A percentile compares a stretch with the other conserved stretches of the same genome.
These are phyloP conservation scores for Alternaria triticimaculans DNA, from an alignment of 2,329 filamentous ascomycete species.

Conservation along the genomic window DNA sequence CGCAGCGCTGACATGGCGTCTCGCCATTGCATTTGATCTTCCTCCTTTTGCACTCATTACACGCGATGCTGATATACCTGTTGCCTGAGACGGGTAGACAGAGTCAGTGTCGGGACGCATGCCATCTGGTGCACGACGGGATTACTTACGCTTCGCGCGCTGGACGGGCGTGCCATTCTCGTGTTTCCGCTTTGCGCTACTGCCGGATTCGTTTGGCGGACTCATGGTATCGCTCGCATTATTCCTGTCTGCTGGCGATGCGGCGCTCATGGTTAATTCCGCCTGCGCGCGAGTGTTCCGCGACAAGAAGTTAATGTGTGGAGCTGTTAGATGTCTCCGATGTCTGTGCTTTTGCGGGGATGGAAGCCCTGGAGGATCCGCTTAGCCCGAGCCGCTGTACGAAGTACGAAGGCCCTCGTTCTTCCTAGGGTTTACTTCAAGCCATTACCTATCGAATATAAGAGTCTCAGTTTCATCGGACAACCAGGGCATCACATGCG, in stretches of 20 bases:
- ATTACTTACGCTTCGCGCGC: conserved; percentile 60
- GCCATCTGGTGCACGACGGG: background rate
- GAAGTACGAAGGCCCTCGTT: background rate
- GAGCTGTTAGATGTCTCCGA: conserved; percentile 14
- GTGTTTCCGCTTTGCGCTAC: conserved; percentile 51
- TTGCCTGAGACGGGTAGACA: background rate
- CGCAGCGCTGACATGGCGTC: conserved; percentile 69
- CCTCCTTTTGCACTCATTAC: conserved; percentile 70
- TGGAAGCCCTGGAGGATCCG: background rate
- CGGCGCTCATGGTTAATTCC: conserved; percentile 20
- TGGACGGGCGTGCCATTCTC: conserved; percentile 52
- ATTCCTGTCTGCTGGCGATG: conserved; percentile 19
- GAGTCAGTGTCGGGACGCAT: background rate
- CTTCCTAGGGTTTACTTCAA: background rate
- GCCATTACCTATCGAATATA: background rate
- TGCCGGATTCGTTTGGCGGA: conserved; percentile 33
- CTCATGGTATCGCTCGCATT: conserved; percentile 46
- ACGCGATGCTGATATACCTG: conserved; percentile 71
- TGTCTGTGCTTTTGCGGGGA: conserved; percentile 13
- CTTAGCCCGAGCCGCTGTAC: background rate
- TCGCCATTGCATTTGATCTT: conserved; percentile 75
- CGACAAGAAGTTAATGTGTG: conserved; percentile 10
- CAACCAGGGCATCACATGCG: background rate
- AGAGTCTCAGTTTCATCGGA: background rate
- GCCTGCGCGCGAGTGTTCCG: conserved; percentile 15